Evolutionary conservation across 345 rosid genomes (phyloP), one percentile per base, ranked within the genome.

Genomic region (Euphorbia peplus): DNA sequence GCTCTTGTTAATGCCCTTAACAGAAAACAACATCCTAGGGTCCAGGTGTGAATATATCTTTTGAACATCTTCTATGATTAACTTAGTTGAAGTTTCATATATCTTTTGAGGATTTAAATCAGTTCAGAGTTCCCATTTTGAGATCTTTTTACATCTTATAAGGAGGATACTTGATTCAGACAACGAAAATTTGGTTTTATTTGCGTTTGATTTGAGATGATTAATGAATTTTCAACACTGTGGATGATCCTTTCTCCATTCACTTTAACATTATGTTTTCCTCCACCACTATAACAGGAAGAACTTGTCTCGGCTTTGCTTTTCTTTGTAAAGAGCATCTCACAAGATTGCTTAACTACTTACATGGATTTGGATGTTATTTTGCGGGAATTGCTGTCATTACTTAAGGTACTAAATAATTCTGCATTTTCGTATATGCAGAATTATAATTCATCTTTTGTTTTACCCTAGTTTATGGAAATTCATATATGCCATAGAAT

Each of bases 281-380:
- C 29, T 39, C 35, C 35, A 11, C 25, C 41, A 18, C 9, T 37
- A 12, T 69, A 25, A 13, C 64, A 69, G 72, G 72, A 69, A 59
- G 56, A 69, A 59, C 44, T 69, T 58, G 57, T 28, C 29, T 26
- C 64, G 11, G 65, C 72, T 46, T 0, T 69, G 46, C 15, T 59
- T 25, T 69, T 10, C 56, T 69, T 46, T 51, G 41, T 59, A 29
- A 58, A 69, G 55, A 69, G 63, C n/a, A 58, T 69, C 29, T 15
- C 64, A 7, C 56, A 15, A 29, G 65, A 59, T 46, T 18, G 26
- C 47, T 69, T 59, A 47, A 39, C 25, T n/a, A 7, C 30, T 3
- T 35, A 58, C 72, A 13, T 59, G 19, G 46, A 69, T 59, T 18
- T 59, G 47, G 47, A 44, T 44, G 2, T 8, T 19, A 8, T 69